Evolutionary conservation across 805 yeast genomes (phyloP).

Genomic region (Yarrowia sp.): DNA sequence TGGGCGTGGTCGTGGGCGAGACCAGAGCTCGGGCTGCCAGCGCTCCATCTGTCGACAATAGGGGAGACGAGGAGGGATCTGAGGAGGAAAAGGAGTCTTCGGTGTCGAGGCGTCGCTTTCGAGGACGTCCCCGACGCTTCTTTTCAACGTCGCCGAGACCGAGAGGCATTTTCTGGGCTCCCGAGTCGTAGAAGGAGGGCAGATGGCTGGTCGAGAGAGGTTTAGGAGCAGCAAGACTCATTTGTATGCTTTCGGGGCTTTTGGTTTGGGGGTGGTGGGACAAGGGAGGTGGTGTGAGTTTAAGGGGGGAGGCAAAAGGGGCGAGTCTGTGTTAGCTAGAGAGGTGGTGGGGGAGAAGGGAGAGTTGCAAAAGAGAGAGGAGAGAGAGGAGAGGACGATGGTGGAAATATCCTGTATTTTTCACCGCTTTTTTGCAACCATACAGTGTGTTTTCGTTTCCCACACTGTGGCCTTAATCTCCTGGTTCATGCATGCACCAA

Average conservation of each 20-base stretch:
- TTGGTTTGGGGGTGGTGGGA: not conserved
- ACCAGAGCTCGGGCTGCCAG: slow-evolving; percentile 12
- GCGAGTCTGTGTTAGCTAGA: slow-evolving; percentile 11
- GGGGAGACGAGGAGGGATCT: slow-evolving; percentile 23
- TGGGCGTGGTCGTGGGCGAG: slow-evolving; percentile 19
- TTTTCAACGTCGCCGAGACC: not conserved
- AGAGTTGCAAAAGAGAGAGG: not conserved
- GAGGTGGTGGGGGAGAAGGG: too few relatives aligned
- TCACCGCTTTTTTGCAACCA: not conserved
- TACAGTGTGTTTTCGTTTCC: too few relatives aligned
- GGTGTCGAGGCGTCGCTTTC: slow-evolving; percentile 20
- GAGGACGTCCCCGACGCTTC: slow-evolving; percentile 29
- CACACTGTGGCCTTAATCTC: too few relatives aligned
- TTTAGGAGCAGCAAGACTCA: slow-evolving; percentile 39
- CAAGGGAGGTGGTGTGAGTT: not conserved
- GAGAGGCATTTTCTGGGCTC: slow-evolving; percentile 4
- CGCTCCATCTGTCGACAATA: slow-evolving; percentile 21
- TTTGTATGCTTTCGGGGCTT: not conserved
- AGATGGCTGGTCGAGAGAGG: slow-evolving; percentile 13
- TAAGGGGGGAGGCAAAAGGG: not conserved
- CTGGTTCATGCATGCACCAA: too few relatives aligned
- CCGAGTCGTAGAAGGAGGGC: slow-evolving; percentile 11
- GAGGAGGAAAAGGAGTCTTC: slow-evolving; percentile 12
- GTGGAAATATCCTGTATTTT: not conserved
- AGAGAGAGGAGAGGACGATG: not conserved